phyloP scores from a whole-genome alignment of 2,329 filamentous ascomycete genomes.

The Hypomyces perniciosus region DNA sequence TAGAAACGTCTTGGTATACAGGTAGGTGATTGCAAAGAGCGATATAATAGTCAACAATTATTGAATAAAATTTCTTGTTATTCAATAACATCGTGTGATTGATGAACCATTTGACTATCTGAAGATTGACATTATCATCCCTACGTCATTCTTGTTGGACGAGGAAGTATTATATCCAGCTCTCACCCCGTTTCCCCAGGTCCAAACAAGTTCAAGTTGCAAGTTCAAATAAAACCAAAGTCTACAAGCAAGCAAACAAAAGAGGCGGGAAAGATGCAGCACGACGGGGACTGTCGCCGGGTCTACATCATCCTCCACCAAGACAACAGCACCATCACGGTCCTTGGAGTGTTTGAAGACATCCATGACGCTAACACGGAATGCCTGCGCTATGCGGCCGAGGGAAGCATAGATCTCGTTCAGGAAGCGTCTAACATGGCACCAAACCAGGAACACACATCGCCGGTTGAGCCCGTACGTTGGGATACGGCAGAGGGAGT shows the following conservation, averaged over 20 bases:
- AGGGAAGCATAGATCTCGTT: slow-evolving; percentile 21
- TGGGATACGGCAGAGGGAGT: slow-evolving; percentile 32
- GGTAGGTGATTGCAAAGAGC: too few relatives aligned
- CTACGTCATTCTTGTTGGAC: too few relatives aligned
- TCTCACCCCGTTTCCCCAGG: neutral
- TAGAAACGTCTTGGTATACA: too few relatives aligned
- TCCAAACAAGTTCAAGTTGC: too few relatives aligned
- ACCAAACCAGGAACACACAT: slow-evolving; percentile 14
- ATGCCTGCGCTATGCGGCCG: slow-evolving; percentile 24
- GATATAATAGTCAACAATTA: too few relatives aligned
- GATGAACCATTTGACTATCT: too few relatives aligned
- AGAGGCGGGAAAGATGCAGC: slow-evolving; percentile 3
- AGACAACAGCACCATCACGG: slow-evolving; percentile 22
- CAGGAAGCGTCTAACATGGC: slow-evolving; percentile 12
- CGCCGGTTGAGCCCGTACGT: slow-evolving; percentile 24
- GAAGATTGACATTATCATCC: too few relatives aligned
- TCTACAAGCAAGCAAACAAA: neutral
- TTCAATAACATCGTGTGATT: too few relatives aligned
- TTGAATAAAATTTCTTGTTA: too few relatives aligned
- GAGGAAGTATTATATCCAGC: neutral
- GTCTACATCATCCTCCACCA: slow-evolving; percentile 30
- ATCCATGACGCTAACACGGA: slow-evolving; percentile 32
- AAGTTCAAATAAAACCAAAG: too few relatives aligned
- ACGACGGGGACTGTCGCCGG: slow-evolving; percentile 10
- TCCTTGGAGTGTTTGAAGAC: slow-evolving; percentile 27